Base-by-base conservation (phyloP, 768 basidiomycete species). In the Tylopilus balloui region DNA sequence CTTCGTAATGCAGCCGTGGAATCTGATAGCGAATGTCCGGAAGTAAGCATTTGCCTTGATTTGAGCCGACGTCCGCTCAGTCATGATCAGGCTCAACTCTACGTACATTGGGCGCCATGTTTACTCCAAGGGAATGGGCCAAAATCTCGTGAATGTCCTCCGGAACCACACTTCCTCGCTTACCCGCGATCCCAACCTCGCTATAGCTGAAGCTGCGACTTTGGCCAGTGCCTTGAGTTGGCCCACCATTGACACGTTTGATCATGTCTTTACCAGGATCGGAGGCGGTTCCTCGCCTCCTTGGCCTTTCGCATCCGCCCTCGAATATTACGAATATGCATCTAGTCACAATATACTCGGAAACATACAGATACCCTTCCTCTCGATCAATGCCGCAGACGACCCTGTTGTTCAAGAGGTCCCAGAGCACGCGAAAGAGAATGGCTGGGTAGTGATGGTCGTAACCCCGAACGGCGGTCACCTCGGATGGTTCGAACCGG, bases 51-150 rank as follows among this genome's bases (percentile, higher is more conserved):
- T 57, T 34, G 17, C 27, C 37, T 54, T 38, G 56, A 43, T 34
- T 44, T 49, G 42, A 45, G 54, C 35, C 44, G 24, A 28, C 23
- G 17, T 48, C 39, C 42, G 32, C 37, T 55, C 31, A 60, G 39
- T 15, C 51, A 23, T 41, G 20, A 41, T 21, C 50, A 89, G 88
- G 27, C 71, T 90, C 29, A 58, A 78, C 37, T 69, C 63, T 37
- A 74, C 76, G 24, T 83, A 78, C 57, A 64, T 83, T 28, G 78
- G 81, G 43, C 78, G 77, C 46, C 67, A 78, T 42, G 59, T 91
- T 39, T 93, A 92, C 62, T 86, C 87, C 12, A 82, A 75, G 62
- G 86, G 79, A 35, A 85, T 94, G 86, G 89, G 81, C 5, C 72
- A 71, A 52, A 94, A 92, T 63, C 72, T 92, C 15, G 69, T 75